Evolutionary conservation across 495 filamentous ascomycete species (phyloP), one percentile per base, ranked within the genome.

Genomic region (Aspergillus conjunctus): DNA sequence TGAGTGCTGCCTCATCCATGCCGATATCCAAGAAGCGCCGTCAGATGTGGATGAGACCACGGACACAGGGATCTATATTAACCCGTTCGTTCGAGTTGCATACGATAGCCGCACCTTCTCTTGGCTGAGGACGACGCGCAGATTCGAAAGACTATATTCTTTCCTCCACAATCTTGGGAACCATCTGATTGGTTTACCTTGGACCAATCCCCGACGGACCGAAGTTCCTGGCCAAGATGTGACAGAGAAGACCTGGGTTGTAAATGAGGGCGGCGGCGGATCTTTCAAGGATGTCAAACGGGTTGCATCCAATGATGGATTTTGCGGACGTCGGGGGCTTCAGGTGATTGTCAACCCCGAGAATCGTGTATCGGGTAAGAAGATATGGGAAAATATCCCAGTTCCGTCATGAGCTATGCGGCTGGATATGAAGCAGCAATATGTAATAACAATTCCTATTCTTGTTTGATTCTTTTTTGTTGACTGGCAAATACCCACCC

Each of bases 1-100:
- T 10, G 90, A 93, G 71, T 92, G 90, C 76, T 93, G 90, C 65
- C 77, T 92, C 30, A 85, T 92, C 59, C 84, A 89, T 62, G 87
- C 88, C 4, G 89, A 91, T 68, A 80, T 90, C n/a, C 79, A 81
- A 51, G 71, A 75, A 12, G 68, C 76, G 0, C 71, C 73, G 56
- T 55, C 67, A 5, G 72, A 74, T 15, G 71, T 72, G 10, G 71
- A 76, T 17, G 71, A 71, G 3, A 71, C 74, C 20, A 69, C 71
- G 1, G 82, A 85, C 51, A 81, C 80, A 3, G 83, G 83, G 0
- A 84, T 89, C 54, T 90, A 86, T 66, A 80, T 90, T 76, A 91
- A 91, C 58, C 88, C 88, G 2, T 90, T 81, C 59, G 78, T 91
- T n/a, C 82, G 88, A 11, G 83, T 87, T 26, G 85, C 88, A 1